Percentiles rank a stretch among this genome's conserved stretches.
phyloP scores from a whole-genome alignment of 2,329 filamentous ascomycete genomes.

The Ceratocystis ficicola region DNA sequence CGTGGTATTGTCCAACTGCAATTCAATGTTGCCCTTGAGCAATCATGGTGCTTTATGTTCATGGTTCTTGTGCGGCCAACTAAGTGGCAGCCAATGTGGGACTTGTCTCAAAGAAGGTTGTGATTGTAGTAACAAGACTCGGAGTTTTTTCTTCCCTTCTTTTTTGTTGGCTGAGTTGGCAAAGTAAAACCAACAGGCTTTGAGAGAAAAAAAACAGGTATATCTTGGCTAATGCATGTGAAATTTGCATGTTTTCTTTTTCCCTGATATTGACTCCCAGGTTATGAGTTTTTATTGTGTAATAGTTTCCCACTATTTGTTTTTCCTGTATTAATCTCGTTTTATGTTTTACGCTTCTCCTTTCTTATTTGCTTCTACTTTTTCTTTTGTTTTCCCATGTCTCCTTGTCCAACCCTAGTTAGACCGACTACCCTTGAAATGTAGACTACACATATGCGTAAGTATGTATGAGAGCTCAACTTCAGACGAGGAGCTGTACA shows the following conservation, averaged over 20 bases:
- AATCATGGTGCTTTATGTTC: neutral
- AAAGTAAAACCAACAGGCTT: neutral
- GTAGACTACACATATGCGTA: neutral
- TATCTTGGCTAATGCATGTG: neutral
- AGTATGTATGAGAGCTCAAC: neutral
- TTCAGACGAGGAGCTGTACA: conserved; percentile 2
- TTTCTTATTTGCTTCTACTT: neutral
- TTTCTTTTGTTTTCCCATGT: neutral
- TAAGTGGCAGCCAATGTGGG: neutral
- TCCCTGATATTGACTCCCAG: neutral
- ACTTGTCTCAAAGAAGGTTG: neutral
- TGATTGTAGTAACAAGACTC: neutral
- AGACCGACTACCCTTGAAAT: neutral
- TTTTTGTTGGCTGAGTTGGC: neutral
- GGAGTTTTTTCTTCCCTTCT: neutral
- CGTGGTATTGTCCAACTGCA: neutral
- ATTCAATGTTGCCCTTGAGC: neutral
- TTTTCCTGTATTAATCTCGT: neutral
- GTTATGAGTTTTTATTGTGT: neutral
- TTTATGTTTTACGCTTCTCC: too few relatives aligned
- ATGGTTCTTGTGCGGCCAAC: neutral
- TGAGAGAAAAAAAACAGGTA: conserved; percentile 3
- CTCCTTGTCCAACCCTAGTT: neutral
- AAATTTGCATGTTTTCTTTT: neutral
- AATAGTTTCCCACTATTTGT: neutral